Evolutionary conservation across 1,284 basidiomycete species (phyloP).

Genomic region (Moesziomyces sp.): DNA sequence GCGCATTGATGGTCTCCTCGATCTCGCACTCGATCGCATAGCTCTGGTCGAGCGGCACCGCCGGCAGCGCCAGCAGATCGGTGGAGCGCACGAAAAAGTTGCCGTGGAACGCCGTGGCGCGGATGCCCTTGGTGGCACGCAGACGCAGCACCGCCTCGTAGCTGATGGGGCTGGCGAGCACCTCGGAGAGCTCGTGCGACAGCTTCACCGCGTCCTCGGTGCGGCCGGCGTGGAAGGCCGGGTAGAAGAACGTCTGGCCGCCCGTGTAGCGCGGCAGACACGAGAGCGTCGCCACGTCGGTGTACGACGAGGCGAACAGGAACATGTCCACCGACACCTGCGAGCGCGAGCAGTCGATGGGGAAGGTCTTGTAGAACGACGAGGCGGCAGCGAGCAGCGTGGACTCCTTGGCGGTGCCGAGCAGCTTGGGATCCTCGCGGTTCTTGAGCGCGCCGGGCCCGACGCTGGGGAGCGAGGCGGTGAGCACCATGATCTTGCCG

Average conservation of each 20-base stretch:
- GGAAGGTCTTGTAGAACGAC: conserved; percentile 98
- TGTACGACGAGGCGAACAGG: conserved; percentile 91
- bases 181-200: conserved; percentile 93
- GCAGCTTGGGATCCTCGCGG: conserved; percentile 93
- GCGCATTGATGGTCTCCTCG: conserved; percentile 90
- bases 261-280: conserved; percentile 97
- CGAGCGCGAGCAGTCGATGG: conserved; percentile 95
- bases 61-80: conserved; percentile 93
- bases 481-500: conserved; percentile 92
- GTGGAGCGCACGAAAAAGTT: conserved; percentile 99
- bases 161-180: conserved; percentile 92
- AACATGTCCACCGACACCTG: conserved; percentile 99
- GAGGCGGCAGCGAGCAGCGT: conserved; percentile 72
- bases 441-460: conserved; percentile 94
- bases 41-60: conserved; percentile 94
- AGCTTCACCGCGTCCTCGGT: conserved; percentile 97
- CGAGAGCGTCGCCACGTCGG: conserved; percentile 91
- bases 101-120: conserved; percentile 98
- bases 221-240: conserved; percentile 93
- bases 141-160: conserved; percentile 98
- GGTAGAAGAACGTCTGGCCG: conserved; percentile 98
- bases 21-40: conserved; percentile 98
- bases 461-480: conserved; percentile 84
- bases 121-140: conserved; percentile 82
- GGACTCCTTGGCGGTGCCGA: conserved; percentile 88